These are phyloP conservation scores for Ceratobasidium theobromae DNA, from an alignment of 1,284 basidiomycete genomes.

Conservation along the genomic window DNA sequence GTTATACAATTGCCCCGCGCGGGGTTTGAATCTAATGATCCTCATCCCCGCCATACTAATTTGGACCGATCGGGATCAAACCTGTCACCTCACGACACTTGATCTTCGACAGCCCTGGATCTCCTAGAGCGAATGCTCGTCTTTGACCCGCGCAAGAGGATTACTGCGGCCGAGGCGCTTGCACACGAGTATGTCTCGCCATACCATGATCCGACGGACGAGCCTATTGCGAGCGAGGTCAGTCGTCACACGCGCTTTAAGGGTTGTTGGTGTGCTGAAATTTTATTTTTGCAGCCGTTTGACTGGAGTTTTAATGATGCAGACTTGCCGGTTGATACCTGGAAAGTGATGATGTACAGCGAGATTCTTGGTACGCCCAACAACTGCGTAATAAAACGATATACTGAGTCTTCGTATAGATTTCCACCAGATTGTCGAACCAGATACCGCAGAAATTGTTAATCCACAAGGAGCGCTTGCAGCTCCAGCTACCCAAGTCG, in stretches of 20 bases:
- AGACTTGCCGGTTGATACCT: slow-evolving; percentile 98
- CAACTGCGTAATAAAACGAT: background rate
- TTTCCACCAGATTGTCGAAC: slow-evolving; percentile 53
- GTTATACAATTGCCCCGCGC: slow-evolving; percentile 27
- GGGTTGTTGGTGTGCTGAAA: too few species aligned
- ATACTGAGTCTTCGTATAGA: slow-evolving; percentile 38
- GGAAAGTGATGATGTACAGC: slow-evolving; percentile 99
- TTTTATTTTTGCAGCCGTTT: slow-evolving; percentile 62
- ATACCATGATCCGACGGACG: slow-evolving; percentile 98
- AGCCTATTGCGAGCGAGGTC: slow-evolving; percentile 83
- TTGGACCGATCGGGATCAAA: too few species aligned
- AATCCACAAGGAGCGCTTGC: slow-evolving; percentile 7
- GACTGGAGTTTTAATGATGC: slow-evolving; percentile 99
- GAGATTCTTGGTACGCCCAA: slow-evolving; percentile 80
- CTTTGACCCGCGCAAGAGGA: slow-evolving; percentile 96
- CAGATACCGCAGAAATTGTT: slow-evolving; percentile 7
- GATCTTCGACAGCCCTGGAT: slow-evolving; percentile 75
- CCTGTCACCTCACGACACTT: too few species aligned
- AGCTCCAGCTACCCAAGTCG: slow-evolving; percentile 15
- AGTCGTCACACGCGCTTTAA: background rate
- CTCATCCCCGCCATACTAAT: too few species aligned
- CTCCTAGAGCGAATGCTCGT: slow-evolving; percentile 99
- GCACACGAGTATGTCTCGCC: slow-evolving; percentile 94
- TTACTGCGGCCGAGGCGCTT: slow-evolving; percentile 91
- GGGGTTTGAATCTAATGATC: too few species aligned